A percentile compares a stretch with the other conserved stretches of the same genome.
Evolutionary conservation across 257 asterid species (phyloP).

Genomic region (Nicotiana tabacum): DNA sequence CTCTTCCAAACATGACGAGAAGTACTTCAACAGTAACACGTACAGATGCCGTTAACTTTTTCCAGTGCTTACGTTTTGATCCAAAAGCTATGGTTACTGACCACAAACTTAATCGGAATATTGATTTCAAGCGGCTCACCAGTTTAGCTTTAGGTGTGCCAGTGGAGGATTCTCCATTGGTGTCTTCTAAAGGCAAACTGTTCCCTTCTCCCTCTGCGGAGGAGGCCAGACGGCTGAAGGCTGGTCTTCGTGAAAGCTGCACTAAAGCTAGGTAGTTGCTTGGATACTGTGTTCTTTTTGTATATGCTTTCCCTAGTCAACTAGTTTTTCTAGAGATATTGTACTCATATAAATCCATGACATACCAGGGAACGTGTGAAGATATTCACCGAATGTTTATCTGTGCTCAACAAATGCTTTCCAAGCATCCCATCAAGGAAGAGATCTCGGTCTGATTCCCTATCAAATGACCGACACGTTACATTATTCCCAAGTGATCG

Average conservation of each 20-base stretch:
- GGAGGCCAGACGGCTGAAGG: constrained; percentile 71
- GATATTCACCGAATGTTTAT: constrained; percentile 72
- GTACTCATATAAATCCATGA: constrained; percentile 8
- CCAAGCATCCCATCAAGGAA: constrained; percentile 75
- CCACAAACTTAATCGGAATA: constrained; percentile 69
- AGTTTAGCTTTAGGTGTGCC: constrained; percentile 72
- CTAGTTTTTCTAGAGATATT: constrained; percentile 15
- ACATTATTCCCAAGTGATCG: constrained; percentile 57
- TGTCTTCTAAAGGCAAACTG: constrained; percentile 52
- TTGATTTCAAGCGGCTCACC: constrained; percentile 73
- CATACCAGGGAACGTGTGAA: constrained; percentile 79
- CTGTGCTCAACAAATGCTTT: constrained; percentile 79
- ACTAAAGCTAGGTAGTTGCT: constrained; percentile 69
- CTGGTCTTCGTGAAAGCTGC: constrained; percentile 66
- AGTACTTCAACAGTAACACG: constrained; percentile 59
- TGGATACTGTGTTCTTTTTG: neutral
- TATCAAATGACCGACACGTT: constrained; percentile 64
- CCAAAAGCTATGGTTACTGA: constrained; percentile 75
- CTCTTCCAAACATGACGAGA: constrained; percentile 74
- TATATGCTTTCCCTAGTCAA: constrained; percentile 12
- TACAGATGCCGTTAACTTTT: constrained; percentile 66
- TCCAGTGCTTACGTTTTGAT: constrained; percentile 83
- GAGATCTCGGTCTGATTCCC: constrained; percentile 75
- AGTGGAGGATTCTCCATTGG: constrained; percentile 55
- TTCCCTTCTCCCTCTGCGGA: constrained; percentile 59